A percentile compares a stretch with the other conserved stretches of the same genome.
These are phyloP conservation scores for Cyclanthera cordifolia DNA, from an alignment of 306 rosid genomes.

Conservation along the genomic window DNA sequence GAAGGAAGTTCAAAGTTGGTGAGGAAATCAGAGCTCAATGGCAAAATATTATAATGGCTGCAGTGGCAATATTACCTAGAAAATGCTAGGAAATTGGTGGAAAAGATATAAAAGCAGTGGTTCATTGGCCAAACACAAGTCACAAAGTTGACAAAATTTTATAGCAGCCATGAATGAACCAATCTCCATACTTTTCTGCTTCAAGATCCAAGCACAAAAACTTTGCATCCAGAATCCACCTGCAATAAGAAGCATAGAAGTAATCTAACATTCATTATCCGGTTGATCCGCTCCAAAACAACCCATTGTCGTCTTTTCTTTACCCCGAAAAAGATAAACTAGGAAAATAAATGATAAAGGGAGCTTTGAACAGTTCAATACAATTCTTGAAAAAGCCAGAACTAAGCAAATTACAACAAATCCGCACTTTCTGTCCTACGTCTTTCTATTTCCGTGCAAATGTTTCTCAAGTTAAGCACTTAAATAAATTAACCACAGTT, in stretches of 20 bases:
- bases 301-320: background rate
- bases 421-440: slow-evolving; percentile 29
- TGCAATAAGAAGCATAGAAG: slow-evolving; percentile 2
- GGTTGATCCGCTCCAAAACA: background rate
- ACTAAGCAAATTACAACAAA: slow-evolving; percentile 22
- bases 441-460: slow-evolving; percentile 17
- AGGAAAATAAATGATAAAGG: background rate
- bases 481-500: slow-evolving; percentile 13
- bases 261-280: background rate
- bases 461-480: slow-evolving; percentile 23
- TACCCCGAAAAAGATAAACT: slow-evolving; percentile 1
- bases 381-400: slow-evolving; percentile 21
- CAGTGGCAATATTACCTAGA: slow-evolving; percentile 1
- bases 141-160: background rate
- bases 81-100: background rate
- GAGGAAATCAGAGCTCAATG: background rate
- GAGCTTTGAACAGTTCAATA: slow-evolving; percentile 6
- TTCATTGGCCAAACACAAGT: background rate
- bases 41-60: background rate
- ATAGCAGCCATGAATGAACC: background rate
- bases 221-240: slow-evolving; percentile 5
- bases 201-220: background rate
- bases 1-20: background rate
- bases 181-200: slow-evolving; percentile 7
- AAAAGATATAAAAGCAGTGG: background rate